A percentile compares a stretch with the other conserved stretches of the same genome.
These are phyloP conservation scores for Stentor coeruleus DNA, from an alignment of 73 alveolate genomes.

Conservation along the genomic window DNA sequence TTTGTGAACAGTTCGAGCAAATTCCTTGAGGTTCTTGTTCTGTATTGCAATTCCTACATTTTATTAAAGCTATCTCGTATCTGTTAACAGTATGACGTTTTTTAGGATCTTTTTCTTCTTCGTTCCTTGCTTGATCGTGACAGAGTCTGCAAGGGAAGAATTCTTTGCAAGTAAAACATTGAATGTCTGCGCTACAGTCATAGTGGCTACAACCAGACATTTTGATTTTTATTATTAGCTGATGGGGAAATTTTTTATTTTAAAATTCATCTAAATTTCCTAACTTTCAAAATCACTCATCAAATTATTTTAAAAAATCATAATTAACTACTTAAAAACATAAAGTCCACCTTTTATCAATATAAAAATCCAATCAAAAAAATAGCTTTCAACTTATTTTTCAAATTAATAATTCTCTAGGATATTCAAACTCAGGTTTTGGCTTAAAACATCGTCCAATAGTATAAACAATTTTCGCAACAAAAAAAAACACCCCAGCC, in stretches of 20 bases:
- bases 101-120: conserved; percentile 54
- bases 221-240: not conserved
- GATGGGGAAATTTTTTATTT: not conserved
- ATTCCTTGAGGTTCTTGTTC: conserved; percentile 35
- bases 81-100: conserved; percentile 60
- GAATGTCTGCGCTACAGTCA: conserved; percentile 52
- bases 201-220: conserved; percentile 60
- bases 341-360: no score
- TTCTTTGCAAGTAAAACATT: conserved; percentile 61
- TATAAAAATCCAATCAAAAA: no score
- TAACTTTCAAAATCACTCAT: no score
- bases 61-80: conserved; percentile 44
- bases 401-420: no score
- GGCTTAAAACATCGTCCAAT: not conserved
- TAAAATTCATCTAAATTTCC: not conserved
- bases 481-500: not conserved
- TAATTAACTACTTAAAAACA: no score
- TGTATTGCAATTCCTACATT: conserved; percentile 50
- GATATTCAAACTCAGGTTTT: not conserved
- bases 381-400: no score
- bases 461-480: not conserved
- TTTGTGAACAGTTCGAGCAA: conserved; percentile 52
- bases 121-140: conserved; percentile 67
- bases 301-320: no score
- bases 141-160: conserved; percentile 78